These are phyloP conservation scores for Sphaceloma murrayae DNA, from an alignment of 2,329 filamentous ascomycete species.

Conservation along the genomic window DNA sequence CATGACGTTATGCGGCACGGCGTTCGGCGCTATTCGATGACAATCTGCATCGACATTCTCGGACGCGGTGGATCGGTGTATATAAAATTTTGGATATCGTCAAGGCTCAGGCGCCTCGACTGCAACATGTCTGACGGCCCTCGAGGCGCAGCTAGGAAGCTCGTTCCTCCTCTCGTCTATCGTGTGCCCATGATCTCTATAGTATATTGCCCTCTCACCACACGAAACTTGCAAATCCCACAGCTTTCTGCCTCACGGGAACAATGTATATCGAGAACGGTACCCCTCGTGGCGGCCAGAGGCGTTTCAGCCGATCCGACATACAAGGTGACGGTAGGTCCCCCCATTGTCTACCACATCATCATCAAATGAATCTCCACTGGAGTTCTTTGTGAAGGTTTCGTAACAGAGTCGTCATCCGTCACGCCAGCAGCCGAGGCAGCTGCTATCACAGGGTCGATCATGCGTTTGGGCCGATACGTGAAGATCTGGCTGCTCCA, in stretches of 20 bases:
- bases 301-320: constrained; percentile 36
- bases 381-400: constrained; percentile 45
- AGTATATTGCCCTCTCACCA: constrained; percentile 33
- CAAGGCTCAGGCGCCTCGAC: not conserved
- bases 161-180: constrained; percentile 29
- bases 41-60: no score
- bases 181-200: constrained; percentile 32
- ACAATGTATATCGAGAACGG: constrained; percentile 37
- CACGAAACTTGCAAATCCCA: constrained; percentile 34
- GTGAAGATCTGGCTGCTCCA: constrained; percentile 52
- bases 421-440: constrained; percentile 37
- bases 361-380: constrained; percentile 52
- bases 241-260: constrained; percentile 39
- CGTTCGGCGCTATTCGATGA: constrained; percentile 9
- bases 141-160: constrained; percentile 32
- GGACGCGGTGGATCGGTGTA: no score
- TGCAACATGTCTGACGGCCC: not conserved
- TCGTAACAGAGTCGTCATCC: constrained; percentile 50
- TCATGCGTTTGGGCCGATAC: constrained; percentile 50
- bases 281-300: constrained; percentile 33
- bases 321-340: constrained; percentile 33
- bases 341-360: constrained; percentile 40
- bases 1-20: constrained; percentile 11
- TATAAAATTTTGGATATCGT: no score
- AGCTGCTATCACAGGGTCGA: constrained; percentile 39